Conservation (phyloP, 1,139 yeast genomes). For the Blastobotrys arbuscula region DNA sequence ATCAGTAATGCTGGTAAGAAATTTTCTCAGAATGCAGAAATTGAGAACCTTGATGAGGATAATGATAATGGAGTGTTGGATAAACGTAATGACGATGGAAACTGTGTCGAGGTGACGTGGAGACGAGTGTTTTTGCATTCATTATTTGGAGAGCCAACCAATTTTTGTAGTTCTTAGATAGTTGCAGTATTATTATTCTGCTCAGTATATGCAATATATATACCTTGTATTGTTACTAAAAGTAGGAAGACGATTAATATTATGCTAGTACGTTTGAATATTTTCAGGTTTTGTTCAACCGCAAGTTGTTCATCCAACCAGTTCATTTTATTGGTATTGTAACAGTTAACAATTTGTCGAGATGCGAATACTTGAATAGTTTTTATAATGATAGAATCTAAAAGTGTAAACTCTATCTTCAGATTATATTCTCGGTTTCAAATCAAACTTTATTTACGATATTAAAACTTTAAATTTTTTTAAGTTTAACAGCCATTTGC, state of each 20-base stretch:
- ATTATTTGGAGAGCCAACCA: constrained; percentile 22
- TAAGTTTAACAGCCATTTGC: too few species aligned
- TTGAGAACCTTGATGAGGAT: neutral
- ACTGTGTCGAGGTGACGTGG: constrained; percentile 26
- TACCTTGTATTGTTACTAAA: neutral
- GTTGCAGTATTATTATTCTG: neutral
- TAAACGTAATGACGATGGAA: neutral
- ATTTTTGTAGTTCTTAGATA: constrained; percentile 17
- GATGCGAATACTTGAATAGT: too few species aligned
- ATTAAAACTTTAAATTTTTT: too few species aligned
- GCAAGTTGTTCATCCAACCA: constrained; percentile 5
- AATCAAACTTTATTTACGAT: neutral
- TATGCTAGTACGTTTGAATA: neutral
- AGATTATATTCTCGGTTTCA: neutral
- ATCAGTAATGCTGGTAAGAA: constrained; percentile 2
- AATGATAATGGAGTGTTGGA: neutral
- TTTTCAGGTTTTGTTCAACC: neutral
- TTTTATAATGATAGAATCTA: too few species aligned
- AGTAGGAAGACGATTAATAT: neutral
- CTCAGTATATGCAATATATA: neutral
- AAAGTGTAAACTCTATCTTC: neutral
- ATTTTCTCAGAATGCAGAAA: neutral
- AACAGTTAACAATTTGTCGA: too few species aligned
- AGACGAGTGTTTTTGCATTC: constrained; percentile 24
- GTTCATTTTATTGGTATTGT: neutral